phyloP scores from a whole-genome alignment of 768 basidiomycete genomes.

The Dioszegia hungarica region DNA sequence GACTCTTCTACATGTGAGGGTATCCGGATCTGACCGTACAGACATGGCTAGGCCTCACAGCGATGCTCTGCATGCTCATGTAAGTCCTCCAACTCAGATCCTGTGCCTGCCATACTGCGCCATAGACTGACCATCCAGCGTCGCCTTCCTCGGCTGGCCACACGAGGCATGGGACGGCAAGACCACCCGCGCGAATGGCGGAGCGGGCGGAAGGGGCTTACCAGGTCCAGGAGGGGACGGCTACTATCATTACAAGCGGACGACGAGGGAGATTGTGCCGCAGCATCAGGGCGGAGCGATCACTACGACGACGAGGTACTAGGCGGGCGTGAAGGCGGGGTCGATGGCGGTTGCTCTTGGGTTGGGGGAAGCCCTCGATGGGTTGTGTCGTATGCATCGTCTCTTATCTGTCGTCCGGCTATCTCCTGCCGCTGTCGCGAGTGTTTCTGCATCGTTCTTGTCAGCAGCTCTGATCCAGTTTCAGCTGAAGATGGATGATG shows the following conservation, averaged over 20 bases:
- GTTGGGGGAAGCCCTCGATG: no score
- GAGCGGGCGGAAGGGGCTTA: constrained; percentile 20
- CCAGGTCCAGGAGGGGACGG: constrained; percentile 32
- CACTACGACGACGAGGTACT: constrained; percentile 3
- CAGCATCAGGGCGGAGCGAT: constrained; percentile 1
- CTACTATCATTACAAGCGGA: constrained; percentile 49
- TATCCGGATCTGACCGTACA: constrained; percentile 18
- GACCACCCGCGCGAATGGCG: constrained; percentile 24
- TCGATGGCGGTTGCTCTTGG: no score
- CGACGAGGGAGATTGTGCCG: constrained; percentile 46
- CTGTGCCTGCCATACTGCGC: no score
- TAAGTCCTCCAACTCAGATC: constrained; percentile 18
- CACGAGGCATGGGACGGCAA: constrained; percentile 40
- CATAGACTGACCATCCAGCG: no score
- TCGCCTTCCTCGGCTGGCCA: constrained; percentile 42
- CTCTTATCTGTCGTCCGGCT: no score
- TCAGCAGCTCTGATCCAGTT: no score
- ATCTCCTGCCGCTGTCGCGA: no score
- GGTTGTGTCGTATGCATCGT: no score
- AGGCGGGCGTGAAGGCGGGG: background rate
- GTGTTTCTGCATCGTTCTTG: no score
- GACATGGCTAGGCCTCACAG: constrained; percentile 47
- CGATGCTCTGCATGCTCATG: constrained; percentile 36
- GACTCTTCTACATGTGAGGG: background rate
- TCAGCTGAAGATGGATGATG: no score